These are phyloP conservation scores for Zygosaccharomyces pseudobailii DNA, from an alignment of 1,139 yeast species.

Conservation along the genomic window DNA sequence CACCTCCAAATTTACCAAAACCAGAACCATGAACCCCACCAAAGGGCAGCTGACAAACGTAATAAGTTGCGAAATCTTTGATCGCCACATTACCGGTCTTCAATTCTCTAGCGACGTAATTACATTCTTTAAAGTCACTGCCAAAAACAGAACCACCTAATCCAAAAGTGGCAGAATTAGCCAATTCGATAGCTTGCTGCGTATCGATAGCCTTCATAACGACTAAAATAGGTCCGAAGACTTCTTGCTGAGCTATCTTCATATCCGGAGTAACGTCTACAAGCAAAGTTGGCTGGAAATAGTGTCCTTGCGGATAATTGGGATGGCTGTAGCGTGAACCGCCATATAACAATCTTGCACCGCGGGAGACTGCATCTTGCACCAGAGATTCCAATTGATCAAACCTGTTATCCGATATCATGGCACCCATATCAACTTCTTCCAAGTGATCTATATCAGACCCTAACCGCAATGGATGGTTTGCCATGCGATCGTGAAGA, in stretches of 20 bases:
- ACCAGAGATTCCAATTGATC: constrained; percentile 60
- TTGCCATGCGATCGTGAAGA: constrained; percentile 52
- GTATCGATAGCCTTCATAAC: constrained; percentile 64
- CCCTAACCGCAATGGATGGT: constrained; percentile 58
- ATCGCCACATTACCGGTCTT: constrained; percentile 90
- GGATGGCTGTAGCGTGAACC: constrained; percentile 81
- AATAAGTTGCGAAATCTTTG: constrained; percentile 94
- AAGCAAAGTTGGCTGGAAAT: constrained; percentile 81
- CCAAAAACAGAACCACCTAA: constrained; percentile 91
- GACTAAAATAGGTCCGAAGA: constrained; percentile 85
- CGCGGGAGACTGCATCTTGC: constrained; percentile 66
- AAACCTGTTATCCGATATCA: constrained; percentile 76
- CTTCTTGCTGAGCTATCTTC: constrained; percentile 83
- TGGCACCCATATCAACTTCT: constrained; percentile 94
- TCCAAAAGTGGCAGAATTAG: constrained; percentile 86
- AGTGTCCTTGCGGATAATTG: constrained; percentile 91
- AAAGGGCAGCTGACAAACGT: constrained; percentile 92
- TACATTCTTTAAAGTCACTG: constrained; percentile 49
- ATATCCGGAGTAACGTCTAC: constrained; percentile 74
- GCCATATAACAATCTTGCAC: constrained; percentile 77
- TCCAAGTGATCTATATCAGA: constrained; percentile 87
- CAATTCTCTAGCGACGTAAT: constrained; percentile 57
- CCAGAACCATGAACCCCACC: constrained; percentile 94
- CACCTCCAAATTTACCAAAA: constrained; percentile 95
- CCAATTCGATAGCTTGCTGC: constrained; percentile 68